phyloP scores from a whole-genome alignment of 768 basidiomycete genomes.

The Fistulinella prunicolor region DNA sequence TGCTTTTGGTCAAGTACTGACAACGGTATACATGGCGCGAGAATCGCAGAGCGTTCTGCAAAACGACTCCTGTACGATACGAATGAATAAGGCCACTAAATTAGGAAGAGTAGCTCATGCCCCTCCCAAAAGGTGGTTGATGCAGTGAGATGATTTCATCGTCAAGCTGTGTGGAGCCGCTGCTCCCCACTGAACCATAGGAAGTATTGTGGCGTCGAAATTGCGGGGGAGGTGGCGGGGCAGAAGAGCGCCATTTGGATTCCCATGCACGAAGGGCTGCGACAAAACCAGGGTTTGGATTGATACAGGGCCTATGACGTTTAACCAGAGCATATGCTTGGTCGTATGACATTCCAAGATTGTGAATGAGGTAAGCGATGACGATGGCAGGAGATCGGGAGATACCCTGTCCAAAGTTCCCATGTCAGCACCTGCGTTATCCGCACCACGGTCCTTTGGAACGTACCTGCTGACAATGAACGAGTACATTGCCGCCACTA shows the following conservation, averaged over 20 bases:
- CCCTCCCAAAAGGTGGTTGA: slow-evolving; percentile 20
- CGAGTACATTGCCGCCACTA: slow-evolving; percentile 63
- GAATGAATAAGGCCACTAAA: not conserved
- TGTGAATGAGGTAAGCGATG: slow-evolving; percentile 78
- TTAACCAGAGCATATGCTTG: slow-evolving; percentile 58
- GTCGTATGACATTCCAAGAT: slow-evolving; percentile 71
- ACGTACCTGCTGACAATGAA: slow-evolving; percentile 80
- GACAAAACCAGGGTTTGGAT: slow-evolving; percentile 78
- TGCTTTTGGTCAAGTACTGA: too few species aligned
- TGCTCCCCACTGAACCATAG: slow-evolving; percentile 5
- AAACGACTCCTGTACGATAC: not conserved
- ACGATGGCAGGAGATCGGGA: slow-evolving; percentile 76
- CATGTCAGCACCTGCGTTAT: not conserved
- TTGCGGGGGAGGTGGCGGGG: slow-evolving; percentile 16
- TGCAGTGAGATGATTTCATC: slow-evolving; percentile 1
- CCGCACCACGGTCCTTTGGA: not conserved
- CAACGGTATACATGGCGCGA: slow-evolving; percentile 4
- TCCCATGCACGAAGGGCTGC: slow-evolving; percentile 60
- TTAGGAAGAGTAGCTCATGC: slow-evolving; percentile 25
- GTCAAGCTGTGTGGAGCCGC: not conserved
- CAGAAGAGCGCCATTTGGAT: slow-evolving; percentile 25
- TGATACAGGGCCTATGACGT: slow-evolving; percentile 66
- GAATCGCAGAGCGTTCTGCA: too few species aligned
- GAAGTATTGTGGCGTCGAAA: slow-evolving; percentile 32
- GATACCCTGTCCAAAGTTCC: slow-evolving; percentile 51